Conservation (phyloP, 805 yeast genomes). For the Monosporozyma aquatica region DNA sequence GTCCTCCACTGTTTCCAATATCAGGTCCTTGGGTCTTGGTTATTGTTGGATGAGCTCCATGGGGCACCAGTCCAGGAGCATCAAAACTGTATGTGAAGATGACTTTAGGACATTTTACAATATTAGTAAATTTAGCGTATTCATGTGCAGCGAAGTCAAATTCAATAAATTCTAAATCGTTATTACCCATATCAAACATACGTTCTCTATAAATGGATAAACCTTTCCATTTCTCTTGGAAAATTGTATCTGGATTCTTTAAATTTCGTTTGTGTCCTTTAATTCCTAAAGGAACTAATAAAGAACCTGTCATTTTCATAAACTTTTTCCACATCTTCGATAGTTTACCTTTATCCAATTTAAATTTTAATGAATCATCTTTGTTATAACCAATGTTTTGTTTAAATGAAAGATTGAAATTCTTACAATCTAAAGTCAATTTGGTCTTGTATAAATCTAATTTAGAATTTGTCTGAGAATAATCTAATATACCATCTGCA, state of each 20-base stretch:
- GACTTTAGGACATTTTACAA: conserved; percentile 52
- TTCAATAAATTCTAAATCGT: conserved; percentile 27
- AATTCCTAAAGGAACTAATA: conserved; percentile 7
- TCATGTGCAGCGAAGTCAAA: conserved; percentile 42
- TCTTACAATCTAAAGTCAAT: conserved; percentile 37
- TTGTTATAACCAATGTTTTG: conserved; percentile 61
- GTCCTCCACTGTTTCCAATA: conserved; percentile 47
- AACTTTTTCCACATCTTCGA: conserved; percentile 20
- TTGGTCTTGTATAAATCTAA: conserved; percentile 50
- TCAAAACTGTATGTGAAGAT: conserved; percentile 61
- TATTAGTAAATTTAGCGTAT: conserved; percentile 70
- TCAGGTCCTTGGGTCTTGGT: conserved; percentile 39
- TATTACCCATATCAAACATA: conserved; percentile 29
- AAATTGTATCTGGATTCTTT: conserved; percentile 11
- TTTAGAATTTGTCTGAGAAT: conserved; percentile 37
- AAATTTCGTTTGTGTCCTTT: conserved; percentile 3
- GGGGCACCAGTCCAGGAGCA: conserved; percentile 55
- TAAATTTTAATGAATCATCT: conserved; percentile 19
- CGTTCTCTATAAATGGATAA: conserved; percentile 49
- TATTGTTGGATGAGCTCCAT: conserved; percentile 25
- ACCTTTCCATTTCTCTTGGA: conserved; percentile 59
- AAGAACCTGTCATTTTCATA: conserved; percentile 7
- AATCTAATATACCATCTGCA: conserved; percentile 52
- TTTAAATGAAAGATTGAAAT: conserved; percentile 51
- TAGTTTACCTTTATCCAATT: conserved; percentile 13